A percentile compares a stretch with the other conserved stretches of the same genome.
Evolutionary conservation across 2,329 filamentous ascomycete genomes (phyloP).

Genomic region (Lasiodiplodia theobromae): DNA sequence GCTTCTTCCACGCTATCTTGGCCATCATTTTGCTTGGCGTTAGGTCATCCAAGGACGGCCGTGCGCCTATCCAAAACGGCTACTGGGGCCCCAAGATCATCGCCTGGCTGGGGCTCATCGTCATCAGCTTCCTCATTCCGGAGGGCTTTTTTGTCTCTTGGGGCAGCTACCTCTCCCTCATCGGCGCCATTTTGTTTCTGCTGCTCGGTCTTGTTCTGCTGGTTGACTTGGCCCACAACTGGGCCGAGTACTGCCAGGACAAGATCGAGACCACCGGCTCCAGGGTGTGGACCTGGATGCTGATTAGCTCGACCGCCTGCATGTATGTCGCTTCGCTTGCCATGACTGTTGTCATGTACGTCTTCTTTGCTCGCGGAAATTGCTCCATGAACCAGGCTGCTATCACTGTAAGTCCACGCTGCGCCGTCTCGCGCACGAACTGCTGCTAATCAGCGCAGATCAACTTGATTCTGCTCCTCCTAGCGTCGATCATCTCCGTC

Average conservation of each 20-base stretch:
- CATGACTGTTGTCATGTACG: slow-evolving; percentile 97
- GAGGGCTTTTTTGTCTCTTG: slow-evolving; percentile 94
- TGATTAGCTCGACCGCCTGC: slow-evolving; percentile 89
- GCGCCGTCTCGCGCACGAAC: slow-evolving; percentile 24
- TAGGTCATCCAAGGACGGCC: slow-evolving; percentile 82
- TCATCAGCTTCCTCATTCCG: slow-evolving; percentile 93
- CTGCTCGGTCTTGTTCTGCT: slow-evolving; percentile 90
- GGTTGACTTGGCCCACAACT: slow-evolving; percentile 93
- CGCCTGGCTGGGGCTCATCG: slow-evolving; percentile 84
- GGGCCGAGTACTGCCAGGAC: slow-evolving; percentile 94
- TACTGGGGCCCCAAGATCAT: slow-evolving; percentile 98
- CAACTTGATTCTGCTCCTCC: slow-evolving; percentile 84
- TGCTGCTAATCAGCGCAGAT: slow-evolving; percentile 53
- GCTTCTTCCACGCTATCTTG: slow-evolving; percentile 88
- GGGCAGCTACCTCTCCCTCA: slow-evolving; percentile 91
- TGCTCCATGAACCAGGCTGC: slow-evolving; percentile 97
- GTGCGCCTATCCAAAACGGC: slow-evolving; percentile 93
- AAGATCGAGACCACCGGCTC: slow-evolving; percentile 94
- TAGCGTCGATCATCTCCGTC: slow-evolving; percentile 83
- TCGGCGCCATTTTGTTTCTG: slow-evolving; percentile 90
- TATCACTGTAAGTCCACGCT: slow-evolving; percentile 68
- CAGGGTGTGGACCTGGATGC: slow-evolving; percentile 79
- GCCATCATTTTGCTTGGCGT: slow-evolving; percentile 87
- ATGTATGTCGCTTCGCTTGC: slow-evolving; percentile 92
- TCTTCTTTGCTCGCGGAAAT: slow-evolving; percentile 83